These are phyloP conservation scores for Hirsutella rhossiliensis DNA, from an alignment of 2,329 filamentous ascomycete genomes.

Conservation along the genomic window DNA sequence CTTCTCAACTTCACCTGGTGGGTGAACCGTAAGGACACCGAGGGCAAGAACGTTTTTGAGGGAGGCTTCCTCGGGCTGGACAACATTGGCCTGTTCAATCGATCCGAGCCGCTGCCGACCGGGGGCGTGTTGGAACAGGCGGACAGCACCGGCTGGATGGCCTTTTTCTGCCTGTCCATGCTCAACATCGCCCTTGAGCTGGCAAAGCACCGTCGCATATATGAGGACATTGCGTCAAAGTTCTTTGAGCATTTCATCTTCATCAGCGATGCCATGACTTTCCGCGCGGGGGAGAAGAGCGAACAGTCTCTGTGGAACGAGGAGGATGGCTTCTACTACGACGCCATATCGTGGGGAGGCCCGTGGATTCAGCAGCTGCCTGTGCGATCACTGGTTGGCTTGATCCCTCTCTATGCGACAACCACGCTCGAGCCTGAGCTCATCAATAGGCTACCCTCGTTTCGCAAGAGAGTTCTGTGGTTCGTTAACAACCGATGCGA, in stretches of 20 bases:
- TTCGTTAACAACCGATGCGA: constrained; percentile 83
- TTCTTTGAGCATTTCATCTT: constrained; percentile 99
- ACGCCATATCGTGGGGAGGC: constrained; percentile 92
- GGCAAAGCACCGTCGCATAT: constrained; percentile 86
- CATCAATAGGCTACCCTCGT: constrained; percentile 80
- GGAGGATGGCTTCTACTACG: constrained; percentile 94
- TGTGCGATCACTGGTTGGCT: constrained; percentile 79
- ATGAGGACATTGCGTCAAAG: constrained; percentile 94
- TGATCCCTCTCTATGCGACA: constrained; percentile 89
- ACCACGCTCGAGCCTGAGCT: constrained; percentile 88
- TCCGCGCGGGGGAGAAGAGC: constrained; percentile 54
- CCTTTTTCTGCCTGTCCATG: constrained; percentile 94
- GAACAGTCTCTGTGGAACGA: constrained; percentile 93
- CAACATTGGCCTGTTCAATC: constrained; percentile 96
- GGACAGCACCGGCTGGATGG: constrained; percentile 98
- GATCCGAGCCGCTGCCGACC: constrained; percentile 86
- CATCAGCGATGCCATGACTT: constrained; percentile 95
- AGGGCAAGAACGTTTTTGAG: constrained; percentile 96
- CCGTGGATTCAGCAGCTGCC: constrained; percentile 89
- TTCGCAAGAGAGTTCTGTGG: constrained; percentile 90
- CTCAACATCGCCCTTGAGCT: constrained; percentile 92
- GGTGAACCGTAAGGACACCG: constrained; percentile 91
- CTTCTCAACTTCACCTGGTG: constrained; percentile 98
- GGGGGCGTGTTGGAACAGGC: constrained; percentile 91
- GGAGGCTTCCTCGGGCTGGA: constrained; percentile 91